These are phyloP conservation scores for Leptosphaerulina australis DNA, from an alignment of 2,329 filamentous ascomycete genomes.

Conservation along the genomic window DNA sequence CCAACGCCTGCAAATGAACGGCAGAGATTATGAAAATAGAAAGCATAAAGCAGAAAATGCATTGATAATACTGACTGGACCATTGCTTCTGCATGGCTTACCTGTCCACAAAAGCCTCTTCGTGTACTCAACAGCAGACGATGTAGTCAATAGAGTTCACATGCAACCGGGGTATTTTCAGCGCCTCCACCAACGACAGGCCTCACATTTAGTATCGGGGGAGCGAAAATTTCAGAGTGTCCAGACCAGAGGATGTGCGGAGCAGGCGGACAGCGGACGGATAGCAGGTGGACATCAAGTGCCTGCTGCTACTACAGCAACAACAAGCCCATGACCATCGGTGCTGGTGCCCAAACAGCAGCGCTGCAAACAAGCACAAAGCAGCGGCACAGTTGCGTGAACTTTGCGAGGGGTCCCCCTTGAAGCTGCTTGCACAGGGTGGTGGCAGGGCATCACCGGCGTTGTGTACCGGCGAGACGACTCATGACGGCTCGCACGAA, in stretches of 20 bases:
- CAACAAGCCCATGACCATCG: conserved; percentile 19
- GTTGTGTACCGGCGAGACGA: conserved; percentile 28
- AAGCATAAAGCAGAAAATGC: neutral
- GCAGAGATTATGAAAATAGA: conserved; percentile 5
- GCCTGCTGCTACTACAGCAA: conserved; percentile 20
- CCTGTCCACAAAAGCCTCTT: conserved; percentile 22
- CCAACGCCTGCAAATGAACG: conserved; percentile 12
- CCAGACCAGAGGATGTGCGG: conserved; percentile 16
- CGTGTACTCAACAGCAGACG: conserved; percentile 10
- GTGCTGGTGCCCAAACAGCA: conserved; percentile 22
- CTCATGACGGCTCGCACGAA: conserved; percentile 25
- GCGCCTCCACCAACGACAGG: conserved; percentile 29
- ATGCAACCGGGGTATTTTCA: conserved; percentile 21
- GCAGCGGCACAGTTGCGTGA: conserved; percentile 21
- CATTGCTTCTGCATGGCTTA: conserved; percentile 37
- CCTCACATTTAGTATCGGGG: conserved; percentile 23
- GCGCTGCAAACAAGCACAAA: conserved; percentile 24
- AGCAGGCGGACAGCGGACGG: conserved; percentile 12
- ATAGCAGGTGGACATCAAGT: conserved; percentile 13
- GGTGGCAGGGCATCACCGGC: conserved; percentile 20
- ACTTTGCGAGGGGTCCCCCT: conserved; percentile 20
- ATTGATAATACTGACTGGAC: conserved; percentile 14
- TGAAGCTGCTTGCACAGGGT: conserved; percentile 13
- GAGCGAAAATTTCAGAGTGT: conserved; percentile 28
- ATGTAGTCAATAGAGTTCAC: conserved; percentile 17